Conservation (phyloP, 345 rosid genomes). For the Carallia brachiata region DNA sequence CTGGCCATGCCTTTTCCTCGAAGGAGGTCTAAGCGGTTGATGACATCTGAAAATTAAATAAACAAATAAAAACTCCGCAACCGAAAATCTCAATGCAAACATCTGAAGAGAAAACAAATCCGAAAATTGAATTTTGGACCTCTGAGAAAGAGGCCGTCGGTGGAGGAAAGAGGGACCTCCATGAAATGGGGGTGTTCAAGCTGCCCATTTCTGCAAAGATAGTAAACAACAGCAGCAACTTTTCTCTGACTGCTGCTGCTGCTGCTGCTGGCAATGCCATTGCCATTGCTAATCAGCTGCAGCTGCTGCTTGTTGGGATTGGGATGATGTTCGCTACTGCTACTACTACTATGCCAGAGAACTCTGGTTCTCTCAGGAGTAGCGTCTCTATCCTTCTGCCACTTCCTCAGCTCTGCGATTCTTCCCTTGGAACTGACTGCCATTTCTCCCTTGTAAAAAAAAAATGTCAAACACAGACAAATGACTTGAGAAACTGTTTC, state of each 20-base stretch:
- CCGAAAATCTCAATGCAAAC: conserved; percentile 1
- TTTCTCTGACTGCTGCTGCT: conserved; percentile 26
- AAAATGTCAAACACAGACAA: not conserved
- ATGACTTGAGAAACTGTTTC: not conserved
- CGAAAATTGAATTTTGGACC: conserved; percentile 36
- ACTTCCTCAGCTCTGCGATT: conserved; percentile 39
- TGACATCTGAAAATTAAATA: conserved; percentile 59
- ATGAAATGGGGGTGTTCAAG: conserved; percentile 98
- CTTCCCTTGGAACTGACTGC: conserved; percentile 44
- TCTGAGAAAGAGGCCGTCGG: conserved; percentile 72
- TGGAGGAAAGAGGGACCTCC: conserved; percentile 77
- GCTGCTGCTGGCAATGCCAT: too few relatives aligned
- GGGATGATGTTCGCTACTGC: too few relatives aligned
- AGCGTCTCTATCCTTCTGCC: conserved; percentile 35
- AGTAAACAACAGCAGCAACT: conserved; percentile 82
- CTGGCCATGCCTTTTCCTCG: conserved; percentile 89
- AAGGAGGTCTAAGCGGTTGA: conserved; percentile 66
- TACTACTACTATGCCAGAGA: too few relatives aligned
- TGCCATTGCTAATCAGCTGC: too few relatives aligned
- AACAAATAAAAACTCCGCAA: not conserved
- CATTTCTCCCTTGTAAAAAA: conserved; percentile 10
- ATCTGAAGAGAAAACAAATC: not conserved
- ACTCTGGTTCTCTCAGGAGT: conserved; percentile 48
- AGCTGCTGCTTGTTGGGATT: too few relatives aligned
- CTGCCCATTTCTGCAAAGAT: conserved; percentile 80